Base-by-base conservation (phyloP, 1,284 basidiomycete species). In the Apiotrichum sp. region DNA sequence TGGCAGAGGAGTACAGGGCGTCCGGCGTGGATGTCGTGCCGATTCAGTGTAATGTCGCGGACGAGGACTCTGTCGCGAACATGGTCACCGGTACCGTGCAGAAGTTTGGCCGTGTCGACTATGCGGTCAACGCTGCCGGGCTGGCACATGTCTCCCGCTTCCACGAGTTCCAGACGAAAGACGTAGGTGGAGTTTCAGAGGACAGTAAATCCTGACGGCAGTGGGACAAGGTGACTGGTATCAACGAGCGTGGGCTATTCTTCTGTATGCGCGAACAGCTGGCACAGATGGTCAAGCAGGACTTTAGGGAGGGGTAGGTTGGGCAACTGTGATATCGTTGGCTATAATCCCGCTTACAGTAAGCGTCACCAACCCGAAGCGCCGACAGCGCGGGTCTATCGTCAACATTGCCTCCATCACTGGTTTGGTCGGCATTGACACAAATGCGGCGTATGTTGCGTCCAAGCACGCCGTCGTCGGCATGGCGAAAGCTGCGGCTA, bases 61-160 rank as follows among this genome's bases (percentile, higher is more conserved):
- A 57, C 41, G 55, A 56, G 33, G n/a, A 29, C 3, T 38, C 31
- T 2, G 48, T 60, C 16, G 38, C 42, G 22, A 44, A 32, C 14
- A 53, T 57, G 43, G 42, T 60, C 6, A 11, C 35, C 0, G 35
- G 16, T 10, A 44, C 48, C 1, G 55, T 54, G 6, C 35, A 41
- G 8, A 11, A 10, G 32, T 67, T 65, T 42, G 68, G 68, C 3
- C 60, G 67, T 22, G 53, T 71, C 39, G 69, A 71, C 56, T 69
- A 71, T 47, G 65, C 63, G 39, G 64, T 66, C 34, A 71, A 71
- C 45, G 57, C 57, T 29, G 69, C 69, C 3, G 69, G 69, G 2
- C 61, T 69, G 32, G 59, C 56, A 1, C 61, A 63, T 0, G 61
- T 56, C 50, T 45, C 47, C 6, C 50, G 59, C 10, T 55, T 61